Percentiles rank a stretch among this genome's conserved stretches.
Evolutionary conservation across 2,329 filamentous ascomycete genomes (phyloP).

Genomic region (Westerdykella aurantiaca): DNA sequence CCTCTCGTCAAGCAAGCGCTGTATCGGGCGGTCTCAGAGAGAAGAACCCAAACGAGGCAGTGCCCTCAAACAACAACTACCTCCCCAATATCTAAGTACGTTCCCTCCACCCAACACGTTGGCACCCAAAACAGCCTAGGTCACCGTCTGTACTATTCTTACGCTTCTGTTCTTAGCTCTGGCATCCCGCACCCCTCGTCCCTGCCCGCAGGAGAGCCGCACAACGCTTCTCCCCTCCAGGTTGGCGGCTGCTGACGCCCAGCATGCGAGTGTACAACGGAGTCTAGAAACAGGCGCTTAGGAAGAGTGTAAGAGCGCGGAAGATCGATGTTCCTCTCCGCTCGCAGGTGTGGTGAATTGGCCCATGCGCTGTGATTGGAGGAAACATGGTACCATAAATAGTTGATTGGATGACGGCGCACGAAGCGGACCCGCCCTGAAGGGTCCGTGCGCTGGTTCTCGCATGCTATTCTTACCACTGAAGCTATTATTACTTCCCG

Average conservation of each 20-base stretch:
- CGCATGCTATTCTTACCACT: too few species aligned
- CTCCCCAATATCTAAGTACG: conserved; percentile 12
- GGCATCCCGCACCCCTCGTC: conserved; percentile 4
- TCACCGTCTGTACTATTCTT: conserved; percentile 24
- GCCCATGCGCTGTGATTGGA: conserved; percentile 18
- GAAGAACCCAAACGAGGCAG: conserved; percentile 7
- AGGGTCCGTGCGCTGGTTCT: too few species aligned
- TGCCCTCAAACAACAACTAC: conserved; percentile 10
- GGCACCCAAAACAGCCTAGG: conserved; percentile 18
- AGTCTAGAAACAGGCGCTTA: conserved; percentile 25
- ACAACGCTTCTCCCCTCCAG: conserved; percentile 10
- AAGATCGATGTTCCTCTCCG: conserved; percentile 18
- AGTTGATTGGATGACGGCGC: too few species aligned
- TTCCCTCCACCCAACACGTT: too few species aligned
- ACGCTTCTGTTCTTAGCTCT: conserved; percentile 17
- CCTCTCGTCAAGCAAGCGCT: conserved; percentile 7
- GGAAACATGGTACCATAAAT: neutral
- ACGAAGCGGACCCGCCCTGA: too few species aligned
- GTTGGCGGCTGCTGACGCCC: conserved; percentile 29
- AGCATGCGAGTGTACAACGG: conserved; percentile 9
- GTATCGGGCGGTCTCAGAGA: conserved; percentile 19
- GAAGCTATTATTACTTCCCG: too few species aligned
- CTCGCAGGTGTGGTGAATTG: too few species aligned
- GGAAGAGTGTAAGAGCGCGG: conserved; percentile 11
- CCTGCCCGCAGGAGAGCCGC: conserved; percentile 20